phyloP scores from a whole-genome alignment of 2,329 filamentous ascomycete species.

The Exophiala dermatitidis region DNA sequence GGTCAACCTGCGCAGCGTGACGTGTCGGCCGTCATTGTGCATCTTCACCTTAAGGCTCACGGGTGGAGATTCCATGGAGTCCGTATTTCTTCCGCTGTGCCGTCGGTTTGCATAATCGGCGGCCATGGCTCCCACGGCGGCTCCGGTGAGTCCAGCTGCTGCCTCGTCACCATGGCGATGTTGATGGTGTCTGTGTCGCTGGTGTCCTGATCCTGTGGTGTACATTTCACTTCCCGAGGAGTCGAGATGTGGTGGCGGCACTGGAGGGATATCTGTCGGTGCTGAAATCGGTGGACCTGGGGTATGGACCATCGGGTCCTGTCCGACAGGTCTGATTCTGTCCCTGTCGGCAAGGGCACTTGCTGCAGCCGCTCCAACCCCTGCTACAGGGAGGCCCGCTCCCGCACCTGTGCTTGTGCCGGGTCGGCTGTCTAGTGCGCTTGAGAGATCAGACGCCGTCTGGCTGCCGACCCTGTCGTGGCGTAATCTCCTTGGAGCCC shows the following conservation, averaged over 20 bases:
- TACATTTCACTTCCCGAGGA: constrained; percentile 33
- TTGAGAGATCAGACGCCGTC: constrained; percentile 25
- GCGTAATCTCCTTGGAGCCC: constrained; percentile 27
- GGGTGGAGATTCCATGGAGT: constrained; percentile 49
- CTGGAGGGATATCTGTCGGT: constrained; percentile 34
- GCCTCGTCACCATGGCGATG: constrained; percentile 22
- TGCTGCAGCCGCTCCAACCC: constrained; percentile 18
- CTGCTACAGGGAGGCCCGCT: not conserved
- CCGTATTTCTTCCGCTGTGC: constrained; percentile 34
- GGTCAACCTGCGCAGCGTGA: constrained; percentile 55
- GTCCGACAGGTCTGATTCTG: constrained; percentile 28
- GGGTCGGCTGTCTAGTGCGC: constrained; percentile 14
- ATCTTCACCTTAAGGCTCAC: constrained; percentile 60
- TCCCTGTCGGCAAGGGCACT: constrained; percentile 25
- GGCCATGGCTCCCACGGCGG: constrained; percentile 28
- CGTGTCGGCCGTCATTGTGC: constrained; percentile 56
- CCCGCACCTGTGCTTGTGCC: constrained; percentile 21
- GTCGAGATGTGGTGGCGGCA: constrained; percentile 37
- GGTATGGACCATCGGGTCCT: constrained; percentile 31
- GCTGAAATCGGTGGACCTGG: constrained; percentile 26
- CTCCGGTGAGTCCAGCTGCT: constrained; percentile 32
- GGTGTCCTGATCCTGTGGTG: constrained; percentile 27
- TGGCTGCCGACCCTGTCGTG: constrained; percentile 24
- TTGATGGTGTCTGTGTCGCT: constrained; percentile 28
- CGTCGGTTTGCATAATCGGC: constrained; percentile 31